Evolutionary conservation across 768 basidiomycete species (phyloP), one percentile per base, ranked within the genome.

Genomic region (Phanerochaete sordida): DNA sequence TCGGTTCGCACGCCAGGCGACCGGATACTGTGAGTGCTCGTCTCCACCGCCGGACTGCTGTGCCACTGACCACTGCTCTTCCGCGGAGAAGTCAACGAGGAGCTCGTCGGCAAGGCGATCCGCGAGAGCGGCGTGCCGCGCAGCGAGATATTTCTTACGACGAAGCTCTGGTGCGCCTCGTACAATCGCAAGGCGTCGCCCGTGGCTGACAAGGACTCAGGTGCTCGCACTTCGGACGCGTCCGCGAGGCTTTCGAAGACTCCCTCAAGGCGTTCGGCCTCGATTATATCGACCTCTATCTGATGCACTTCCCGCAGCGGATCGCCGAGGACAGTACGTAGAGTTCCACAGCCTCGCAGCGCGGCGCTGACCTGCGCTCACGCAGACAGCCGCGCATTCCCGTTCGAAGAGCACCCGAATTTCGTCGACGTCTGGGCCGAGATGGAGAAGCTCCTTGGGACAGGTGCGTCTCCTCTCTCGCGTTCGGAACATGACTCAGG

Each of bases 121-220:
- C 70, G 76, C 19, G 78, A 74, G 16, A 79, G 78, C 23, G 75
- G 74, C 1, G 69, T 81, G 19, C 76, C 79, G 4, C 73, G 81
- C 45, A 69, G 68, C 28, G 73, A 80, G 31, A 70, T 84, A 33
- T 83, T 76, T 66, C 63, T 84, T 11, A 81, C 80, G 11, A 83
- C 83, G n/a, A 84, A 84, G 63, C 69, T 83, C 33, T 66, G 70
- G 77, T 77, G 54, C 33, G 72, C 64, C 11, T 46, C 45, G 19
- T 9, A 9, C 45, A 46, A 46, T 7, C 9, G 8, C 45, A 46
- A 7, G 8, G 45, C n/a, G 8, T 9, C 9, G n/a, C 45, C 24
- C n/a, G n/a, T 39, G 37, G 37, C 11, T 19, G 45, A n/a, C n/a
- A 46, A 21, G 45, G n/a, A n/a, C n/a, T n/a, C n/a, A n/a, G n/a